Base-by-base conservation (phyloP, 1,284 basidiomycete species). In the Ustilago lituana region DNA sequence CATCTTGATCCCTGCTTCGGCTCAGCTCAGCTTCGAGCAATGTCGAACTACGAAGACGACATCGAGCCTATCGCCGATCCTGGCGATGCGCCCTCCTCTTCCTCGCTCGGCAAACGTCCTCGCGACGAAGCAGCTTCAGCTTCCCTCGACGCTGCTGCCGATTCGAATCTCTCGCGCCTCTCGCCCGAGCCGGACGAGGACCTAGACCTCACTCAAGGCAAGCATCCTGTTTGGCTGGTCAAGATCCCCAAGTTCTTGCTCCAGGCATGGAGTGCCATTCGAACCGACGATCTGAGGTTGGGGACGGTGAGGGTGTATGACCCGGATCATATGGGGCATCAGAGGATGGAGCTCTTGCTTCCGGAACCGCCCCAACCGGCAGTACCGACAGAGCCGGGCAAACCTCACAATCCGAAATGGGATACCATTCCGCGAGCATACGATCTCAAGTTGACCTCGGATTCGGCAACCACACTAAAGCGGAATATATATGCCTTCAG, bases 181-280 rank as follows among this genome's bases (percentile, higher is more conserved):
- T 73, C 73, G 5, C 79, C 79, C 1, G 79, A 80, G 39, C 80
- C 79, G 1, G 78, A 82, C 35, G 75, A 78, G 48, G 79, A 80
- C 36, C 55, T 82, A n/a, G 66, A 80, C 33, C 51, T 71, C 20
- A 27, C 56, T 14, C 52, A 67, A 15, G 78, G 73, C 1, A 55
- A 67, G 17, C 72, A 75, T 24, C 73, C 74, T 24, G 74, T 79
- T 1, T 82, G 80, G 80, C 59, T 82, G 0, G 80, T 82, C 36
- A 81, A 84, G 79, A 83, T 86, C 24, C 86, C 86, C 11, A 79
- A 84, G 14, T 86, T 86, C 74, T 59, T 86, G 17, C 76, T 85
- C 27, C 84, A 86, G 57, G 81, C 83, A 27, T 86, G 86, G 86
- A 79, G 81, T 60, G 72, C 79, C 17, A 82, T 85, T 12, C 72